Evolutionary conservation across 2,329 filamentous ascomycete species (phyloP), one percentile per base, ranked within the genome.

Genomic region (Pyrenochaeta sp.): DNA sequence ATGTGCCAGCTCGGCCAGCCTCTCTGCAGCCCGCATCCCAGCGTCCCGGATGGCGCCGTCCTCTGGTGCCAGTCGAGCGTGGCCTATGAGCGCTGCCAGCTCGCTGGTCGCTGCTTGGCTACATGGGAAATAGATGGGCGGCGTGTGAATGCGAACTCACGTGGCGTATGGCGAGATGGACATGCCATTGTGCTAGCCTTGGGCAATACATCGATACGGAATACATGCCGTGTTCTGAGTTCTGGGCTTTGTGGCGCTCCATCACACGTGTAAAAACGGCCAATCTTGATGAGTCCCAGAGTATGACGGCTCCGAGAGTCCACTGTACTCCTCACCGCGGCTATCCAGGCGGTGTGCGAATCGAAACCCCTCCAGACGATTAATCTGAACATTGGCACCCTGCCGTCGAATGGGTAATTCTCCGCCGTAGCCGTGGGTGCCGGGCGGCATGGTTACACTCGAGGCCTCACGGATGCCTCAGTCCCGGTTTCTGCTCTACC

Each of bases 381-480:
- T n/a, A n/a, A n/a, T n/a, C 19, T 21, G 17, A 20, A 22, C 19
- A 41, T 29, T 15, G 15, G 27, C 15, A 28, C 21, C 15, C 18
- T 11, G 32, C 15, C 18, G 41, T 39, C 41, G 31, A 51, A 41
- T 26, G 28, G 26, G 21, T 29, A 45, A 42, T 48, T 44, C 43
- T 51, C 41, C 50, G 40, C 21, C 21, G 29, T 27, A 21, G 31
- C 35, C 20, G 17, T 35, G 18, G n/a, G 29, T 18, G 31, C 18
- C 20, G 41, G 20, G 36, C 38, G 41, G 49, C 49, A 43, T 42
- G 42, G 46, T 20, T 23, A 26, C 27, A 29, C 23, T 41, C 26
- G 44, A 26, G 51, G 40, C 52, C 56, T 61, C 50, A 54, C 65
- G 63, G 65, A 68, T 68, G 63, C 61, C 61, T 64, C 30, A 66